Evolutionary conservation across 192 early-diverging fungal genomes (phyloP).

Genomic region (Backusella psychrophila): DNA sequence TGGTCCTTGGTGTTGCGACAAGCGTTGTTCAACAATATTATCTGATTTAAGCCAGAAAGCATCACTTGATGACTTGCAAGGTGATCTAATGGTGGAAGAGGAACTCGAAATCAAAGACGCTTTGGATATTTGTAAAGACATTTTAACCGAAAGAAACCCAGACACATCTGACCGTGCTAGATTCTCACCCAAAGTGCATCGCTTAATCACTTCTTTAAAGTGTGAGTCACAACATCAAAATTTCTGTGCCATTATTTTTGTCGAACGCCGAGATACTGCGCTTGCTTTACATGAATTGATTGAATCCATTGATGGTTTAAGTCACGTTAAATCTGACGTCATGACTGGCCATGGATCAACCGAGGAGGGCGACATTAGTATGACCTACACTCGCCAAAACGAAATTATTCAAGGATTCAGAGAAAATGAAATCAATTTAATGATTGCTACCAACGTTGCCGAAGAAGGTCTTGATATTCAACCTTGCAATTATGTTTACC

Average conservation of each 20-base stretch:
- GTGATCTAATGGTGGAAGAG: background rate
- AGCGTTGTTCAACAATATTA: constrained; percentile 55
- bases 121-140: background rate
- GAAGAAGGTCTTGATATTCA: constrained; percentile 95
- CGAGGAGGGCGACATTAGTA: constrained; percentile 37
- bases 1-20: constrained; percentile 78
- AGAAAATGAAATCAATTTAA: constrained; percentile 62
- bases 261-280: constrained; percentile 68
- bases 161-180: constrained; percentile 18
- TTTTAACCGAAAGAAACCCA: background rate
- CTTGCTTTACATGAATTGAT: constrained; percentile 51
- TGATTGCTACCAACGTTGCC: constrained; percentile 89
- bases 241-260: constrained; percentile 89
- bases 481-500: constrained; percentile 82
- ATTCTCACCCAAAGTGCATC: constrained; percentile 69
- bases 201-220: constrained; percentile 60
- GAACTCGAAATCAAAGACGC: background rate
- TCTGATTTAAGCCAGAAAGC: background rate
- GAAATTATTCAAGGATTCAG: constrained; percentile 65
- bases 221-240: constrained; percentile 21
- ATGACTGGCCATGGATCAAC: constrained; percentile 60
- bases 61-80: background rate
- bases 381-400: constrained; percentile 52
- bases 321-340: constrained; percentile 40
- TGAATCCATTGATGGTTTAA: constrained; percentile 51